These are phyloP conservation scores for Fragilaria crotonensis DNA, from an alignment of 108 stramenopile species.

Conservation along the genomic window DNA sequence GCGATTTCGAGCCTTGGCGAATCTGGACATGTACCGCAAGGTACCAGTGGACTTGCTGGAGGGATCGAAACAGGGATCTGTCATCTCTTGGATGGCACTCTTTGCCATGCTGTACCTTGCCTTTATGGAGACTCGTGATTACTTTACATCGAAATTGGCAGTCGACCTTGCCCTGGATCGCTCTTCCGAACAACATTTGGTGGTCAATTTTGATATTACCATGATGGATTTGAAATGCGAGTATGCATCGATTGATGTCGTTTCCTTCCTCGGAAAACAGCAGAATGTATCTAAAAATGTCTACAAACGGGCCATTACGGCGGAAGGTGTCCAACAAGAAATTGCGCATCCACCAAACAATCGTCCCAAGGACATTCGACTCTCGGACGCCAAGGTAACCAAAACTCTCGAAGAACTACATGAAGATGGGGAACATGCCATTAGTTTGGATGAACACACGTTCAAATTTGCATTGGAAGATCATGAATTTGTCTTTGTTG, in stretches of 20 bases:
- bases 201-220: conserved; percentile 91
- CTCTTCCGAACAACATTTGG: conserved; percentile 41
- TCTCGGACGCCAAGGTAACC: conserved; percentile 54
- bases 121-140: conserved; percentile 80
- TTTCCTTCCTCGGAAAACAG: conserved; percentile 74
- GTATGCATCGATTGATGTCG: conserved; percentile 76
- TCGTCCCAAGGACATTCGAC: conserved; percentile 21
- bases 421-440: conserved; percentile 70
- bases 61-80: conserved; percentile 59
- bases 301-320: background rate
- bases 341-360: conserved; percentile 1
- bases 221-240: conserved; percentile 89
- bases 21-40: conserved; percentile 84
- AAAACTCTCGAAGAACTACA: conserved; percentile 80
- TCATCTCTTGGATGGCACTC: conserved; percentile 55
- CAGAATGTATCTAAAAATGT: conserved; percentile 86
- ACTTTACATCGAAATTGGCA: conserved; percentile 47
- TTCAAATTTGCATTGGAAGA: conserved; percentile 28
- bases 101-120: conserved; percentile 66
- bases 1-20: conserved; percentile 20
- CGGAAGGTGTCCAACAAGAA: conserved; percentile 3
- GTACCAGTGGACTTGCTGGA: conserved; percentile 80
- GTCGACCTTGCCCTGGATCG: conserved; percentile 72
- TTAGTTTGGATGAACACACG: conserved; percentile 40
- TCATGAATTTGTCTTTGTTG: conserved; percentile 42